Percentiles rank a stretch among this genome's conserved stretches.
These are phyloP conservation scores for Fomitopsis pinicola DNA, from an alignment of 1,284 basidiomycete genomes.

Conservation along the genomic window DNA sequence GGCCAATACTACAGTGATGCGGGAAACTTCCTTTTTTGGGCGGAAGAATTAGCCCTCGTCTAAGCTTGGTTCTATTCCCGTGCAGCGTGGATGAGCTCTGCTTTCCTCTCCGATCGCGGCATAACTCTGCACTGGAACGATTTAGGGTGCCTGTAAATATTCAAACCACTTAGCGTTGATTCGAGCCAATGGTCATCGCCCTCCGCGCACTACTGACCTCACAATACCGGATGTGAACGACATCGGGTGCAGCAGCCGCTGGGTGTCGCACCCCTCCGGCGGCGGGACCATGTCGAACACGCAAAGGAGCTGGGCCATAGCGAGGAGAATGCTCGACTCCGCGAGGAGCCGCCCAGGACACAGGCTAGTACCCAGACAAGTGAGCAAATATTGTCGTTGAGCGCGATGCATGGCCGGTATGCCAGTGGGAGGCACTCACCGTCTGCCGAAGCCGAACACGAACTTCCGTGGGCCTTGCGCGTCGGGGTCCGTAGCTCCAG, in stretches of 20 bases:
- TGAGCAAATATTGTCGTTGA: not conserved
- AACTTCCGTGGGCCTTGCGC: too few species aligned
- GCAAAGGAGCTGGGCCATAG: not conserved
- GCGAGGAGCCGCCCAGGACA: not conserved
- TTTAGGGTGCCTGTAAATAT: not conserved
- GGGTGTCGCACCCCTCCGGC: not conserved
- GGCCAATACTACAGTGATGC: too few species aligned
- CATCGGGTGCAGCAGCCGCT: not conserved
- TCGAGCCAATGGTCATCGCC: too few species aligned
- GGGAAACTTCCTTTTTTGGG: too few species aligned
- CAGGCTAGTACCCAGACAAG: not conserved
- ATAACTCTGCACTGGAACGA: not conserved
- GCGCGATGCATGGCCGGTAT: not conserved
- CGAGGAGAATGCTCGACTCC: not conserved
- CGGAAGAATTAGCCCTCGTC: too few species aligned
- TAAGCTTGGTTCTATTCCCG: too few species aligned
- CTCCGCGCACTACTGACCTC: not conserved
- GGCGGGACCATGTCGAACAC: not conserved
- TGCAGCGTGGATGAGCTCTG: not conserved
- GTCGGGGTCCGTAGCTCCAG: too few species aligned
- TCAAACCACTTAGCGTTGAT: too few species aligned
- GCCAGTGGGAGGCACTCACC: not conserved
- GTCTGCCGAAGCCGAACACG: constrained; percentile 8
- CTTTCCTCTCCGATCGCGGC: not conserved
- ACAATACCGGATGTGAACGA: not conserved